Evolutionary conservation across 78 protist species (phyloP), one percentile per base, ranked within the genome.

Genomic region (Dictyostelium capitatum): DNA sequence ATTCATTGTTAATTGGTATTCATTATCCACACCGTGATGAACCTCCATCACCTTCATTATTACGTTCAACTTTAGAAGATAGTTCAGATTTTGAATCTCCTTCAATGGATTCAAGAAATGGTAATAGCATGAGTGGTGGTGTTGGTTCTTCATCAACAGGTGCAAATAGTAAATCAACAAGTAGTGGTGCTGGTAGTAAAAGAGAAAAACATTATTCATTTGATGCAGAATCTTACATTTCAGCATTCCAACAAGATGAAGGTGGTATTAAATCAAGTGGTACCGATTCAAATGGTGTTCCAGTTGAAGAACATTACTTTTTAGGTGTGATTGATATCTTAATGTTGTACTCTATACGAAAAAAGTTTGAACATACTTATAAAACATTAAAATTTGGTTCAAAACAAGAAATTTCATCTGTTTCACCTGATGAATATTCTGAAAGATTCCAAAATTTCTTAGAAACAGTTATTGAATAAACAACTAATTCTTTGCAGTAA

Each of bases 281-380:
- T 59, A 65, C 51, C 14, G 92, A 85, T 25, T 1, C 2, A 37
- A 37, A 37, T 37, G 43, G 43, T 37, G 43, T 37, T 37, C 43
- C 43, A 37, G 14, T 23, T 4, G 92, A 75, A 47, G 92, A 85
- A 30, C 82, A 70, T 28, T 96, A 96, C 57, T 97, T 95, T 62
- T 19, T 94, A 3, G 98, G 98, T 64, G 84, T 97, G 10, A 97
- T 97, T 37, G 98, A 97, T 89, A 95, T 97, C 23, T 69, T 97
- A 69, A 96, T 96, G 96, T 81, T 80, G 77, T 97, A 97, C 96
- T 79, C 92, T 47, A 28, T 72, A n/a, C 51, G 96, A 28, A 97
- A 97, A 90, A 83, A 89, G 94, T 23, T 94, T 23, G 98, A 97
- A 84, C 96, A 95, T 81, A 28, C 94, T 6, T 94, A 80, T 69